Conservation (phyloP, 192 early-diverging fungal species). For the Podila clonocystis region DNA sequence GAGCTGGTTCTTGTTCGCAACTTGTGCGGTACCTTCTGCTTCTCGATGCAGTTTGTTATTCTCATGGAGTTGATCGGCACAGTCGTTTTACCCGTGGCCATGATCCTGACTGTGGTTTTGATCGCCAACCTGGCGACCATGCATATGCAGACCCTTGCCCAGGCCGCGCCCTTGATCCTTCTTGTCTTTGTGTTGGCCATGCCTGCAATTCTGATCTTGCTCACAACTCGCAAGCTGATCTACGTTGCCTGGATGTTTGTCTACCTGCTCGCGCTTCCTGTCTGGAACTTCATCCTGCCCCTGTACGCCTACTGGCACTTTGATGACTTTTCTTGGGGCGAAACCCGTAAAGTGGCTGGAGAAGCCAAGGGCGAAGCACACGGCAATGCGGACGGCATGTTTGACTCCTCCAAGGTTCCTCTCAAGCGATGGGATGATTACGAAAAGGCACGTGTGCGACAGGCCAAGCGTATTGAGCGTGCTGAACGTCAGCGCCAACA, state of each 20-base stretch:
- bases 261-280: constrained; percentile 80
- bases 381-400: constrained; percentile 77
- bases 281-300: constrained; percentile 95
- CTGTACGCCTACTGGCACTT: constrained; percentile 94
- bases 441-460: constrained; percentile 79
- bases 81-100: constrained; percentile 78
- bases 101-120: constrained; percentile 74
- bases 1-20: constrained; percentile 93
- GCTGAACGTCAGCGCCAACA: constrained; percentile 49
- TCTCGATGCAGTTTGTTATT: constrained; percentile 91
- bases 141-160: constrained; percentile 62
- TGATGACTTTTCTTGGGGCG: constrained; percentile 91
- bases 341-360: constrained; percentile 78
- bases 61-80: constrained; percentile 84
- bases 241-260: constrained; percentile 96
- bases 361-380: constrained; percentile 82
- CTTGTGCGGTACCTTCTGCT: constrained; percentile 97
- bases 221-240: constrained; percentile 86
- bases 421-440: constrained; percentile 90
- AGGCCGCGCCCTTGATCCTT: constrained; percentile 79
- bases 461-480: constrained; percentile 75
- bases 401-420: constrained; percentile 83
- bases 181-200: constrained; percentile 86
- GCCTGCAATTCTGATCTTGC: constrained; percentile 88
- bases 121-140: constrained; percentile 65